A percentile compares a stretch with the other conserved stretches of the same genome.
Conservation (phyloP, 768 basidiomycete species). For the Auricularia heimuer region DNA sequence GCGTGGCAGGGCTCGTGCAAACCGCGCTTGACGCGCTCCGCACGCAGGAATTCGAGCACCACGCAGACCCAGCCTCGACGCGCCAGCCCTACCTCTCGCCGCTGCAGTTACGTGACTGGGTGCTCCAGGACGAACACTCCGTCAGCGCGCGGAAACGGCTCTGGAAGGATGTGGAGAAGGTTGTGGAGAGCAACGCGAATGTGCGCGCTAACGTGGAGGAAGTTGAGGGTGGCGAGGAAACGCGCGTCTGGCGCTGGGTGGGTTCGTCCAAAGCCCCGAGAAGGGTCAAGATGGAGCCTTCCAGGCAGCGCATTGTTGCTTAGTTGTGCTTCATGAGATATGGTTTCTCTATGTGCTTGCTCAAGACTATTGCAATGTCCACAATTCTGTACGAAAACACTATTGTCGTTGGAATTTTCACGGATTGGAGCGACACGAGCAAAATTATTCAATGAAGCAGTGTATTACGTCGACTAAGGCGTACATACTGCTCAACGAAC, state of each 20-base stretch:
- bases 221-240: conserved; percentile 74
- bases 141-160: conserved; percentile 51
- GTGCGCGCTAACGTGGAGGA: conserved; percentile 80
- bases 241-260: conserved; percentile 87
- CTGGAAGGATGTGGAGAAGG: conserved; percentile 74
- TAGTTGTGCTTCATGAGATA: background rate
- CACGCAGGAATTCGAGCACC: conserved; percentile 73
- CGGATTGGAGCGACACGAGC: background rate
- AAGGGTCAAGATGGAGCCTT: background rate
- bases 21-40: conserved; percentile 70
- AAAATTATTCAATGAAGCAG: background rate
- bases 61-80: conserved; percentile 67
- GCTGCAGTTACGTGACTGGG: conserved; percentile 76
- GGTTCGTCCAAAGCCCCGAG: conserved; percentile 27
- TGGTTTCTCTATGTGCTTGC: background rate
- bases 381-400: background rate
- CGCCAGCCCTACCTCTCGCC: conserved; percentile 75
- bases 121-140: conserved; percentile 75
- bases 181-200: conserved; percentile 88
- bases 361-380: background rate
- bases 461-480: too few relatives aligned
- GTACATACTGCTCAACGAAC: background rate
- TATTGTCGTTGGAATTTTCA: conserved; percentile 29
- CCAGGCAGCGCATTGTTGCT: background rate
- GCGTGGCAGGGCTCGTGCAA: conserved; percentile 65